These are phyloP conservation scores for Mortierella hygrophila DNA, from an alignment of 192 early-diverging fungal genomes.

Conservation along the genomic window DNA sequence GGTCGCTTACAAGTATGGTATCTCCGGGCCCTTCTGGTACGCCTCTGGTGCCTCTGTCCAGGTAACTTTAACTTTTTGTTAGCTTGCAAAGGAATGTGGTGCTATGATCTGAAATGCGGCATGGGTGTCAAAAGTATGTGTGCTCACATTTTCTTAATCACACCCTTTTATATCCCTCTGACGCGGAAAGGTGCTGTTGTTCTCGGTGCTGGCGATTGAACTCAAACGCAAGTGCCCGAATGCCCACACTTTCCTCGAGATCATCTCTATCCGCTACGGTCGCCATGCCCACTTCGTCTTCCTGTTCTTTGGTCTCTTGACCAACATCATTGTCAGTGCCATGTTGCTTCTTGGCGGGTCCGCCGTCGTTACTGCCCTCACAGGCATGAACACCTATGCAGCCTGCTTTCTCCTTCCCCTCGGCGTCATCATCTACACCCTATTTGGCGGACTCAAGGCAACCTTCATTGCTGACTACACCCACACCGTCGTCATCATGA, in stretches of 20 bases:
- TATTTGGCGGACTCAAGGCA: conserved; percentile 80
- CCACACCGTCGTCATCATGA: conserved; percentile 76
- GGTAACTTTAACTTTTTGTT: conserved; percentile 30
- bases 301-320: conserved; percentile 63
- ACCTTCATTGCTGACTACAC: conserved; percentile 82
- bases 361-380: conserved; percentile 73
- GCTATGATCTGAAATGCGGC: no score
- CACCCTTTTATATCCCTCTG: neutral
- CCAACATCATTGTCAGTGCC: conserved; percentile 77
- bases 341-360: conserved; percentile 81
- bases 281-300: conserved; percentile 71
- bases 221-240: conserved; percentile 80
- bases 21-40: conserved; percentile 76
- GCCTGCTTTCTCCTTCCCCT: conserved; percentile 77
- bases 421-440: conserved; percentile 75
- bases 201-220: conserved; percentile 81
- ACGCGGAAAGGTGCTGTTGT: conserved; percentile 65
- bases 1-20: conserved; percentile 79
- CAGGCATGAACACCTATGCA: conserved; percentile 74
- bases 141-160: neutral
- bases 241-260: conserved; percentile 81
- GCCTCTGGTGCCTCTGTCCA: conserved; percentile 78
- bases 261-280: conserved; percentile 76
- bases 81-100: neutral
- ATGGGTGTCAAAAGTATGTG: no score